phyloP scores from a whole-genome alignment of 116 monocot species.

The Dioscorea cayenensis region DNA sequence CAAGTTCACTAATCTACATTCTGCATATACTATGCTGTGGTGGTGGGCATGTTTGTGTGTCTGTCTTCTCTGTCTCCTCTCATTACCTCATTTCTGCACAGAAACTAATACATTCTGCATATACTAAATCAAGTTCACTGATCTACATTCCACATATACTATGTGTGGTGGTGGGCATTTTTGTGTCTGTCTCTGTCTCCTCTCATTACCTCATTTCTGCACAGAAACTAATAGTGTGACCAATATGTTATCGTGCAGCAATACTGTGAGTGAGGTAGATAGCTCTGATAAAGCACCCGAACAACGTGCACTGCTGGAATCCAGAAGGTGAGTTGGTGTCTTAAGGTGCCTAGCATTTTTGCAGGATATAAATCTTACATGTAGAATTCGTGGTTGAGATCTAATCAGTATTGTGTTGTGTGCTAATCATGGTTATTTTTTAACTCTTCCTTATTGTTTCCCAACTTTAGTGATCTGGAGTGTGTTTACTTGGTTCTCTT shows the following conservation, averaged over 20 bases:
- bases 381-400: too few relatives aligned
- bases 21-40: too few relatives aligned
- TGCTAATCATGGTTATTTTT: too few relatives aligned
- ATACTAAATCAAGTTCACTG: too few relatives aligned
- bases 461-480: too few relatives aligned
- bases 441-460: too few relatives aligned
- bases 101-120: background rate
- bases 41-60: background rate
- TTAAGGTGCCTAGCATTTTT: background rate
- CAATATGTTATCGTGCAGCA: conserved; percentile 1
- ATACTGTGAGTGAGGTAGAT: background rate
- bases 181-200: background rate
- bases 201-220: background rate
- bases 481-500: too few relatives aligned
- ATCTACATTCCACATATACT: too few relatives aligned
- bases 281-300: background rate
- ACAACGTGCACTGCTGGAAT: conserved; percentile 3
- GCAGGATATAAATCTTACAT: background rate
- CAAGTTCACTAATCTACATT: too few relatives aligned
- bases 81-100: background rate
- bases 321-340: conserved; percentile 1
- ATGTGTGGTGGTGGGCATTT: too few relatives aligned
- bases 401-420: too few relatives aligned
- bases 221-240: background rate
- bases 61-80: background rate